phyloP scores from a whole-genome alignment of 129 eudicot species.

The Tagetes erecta region DNA sequence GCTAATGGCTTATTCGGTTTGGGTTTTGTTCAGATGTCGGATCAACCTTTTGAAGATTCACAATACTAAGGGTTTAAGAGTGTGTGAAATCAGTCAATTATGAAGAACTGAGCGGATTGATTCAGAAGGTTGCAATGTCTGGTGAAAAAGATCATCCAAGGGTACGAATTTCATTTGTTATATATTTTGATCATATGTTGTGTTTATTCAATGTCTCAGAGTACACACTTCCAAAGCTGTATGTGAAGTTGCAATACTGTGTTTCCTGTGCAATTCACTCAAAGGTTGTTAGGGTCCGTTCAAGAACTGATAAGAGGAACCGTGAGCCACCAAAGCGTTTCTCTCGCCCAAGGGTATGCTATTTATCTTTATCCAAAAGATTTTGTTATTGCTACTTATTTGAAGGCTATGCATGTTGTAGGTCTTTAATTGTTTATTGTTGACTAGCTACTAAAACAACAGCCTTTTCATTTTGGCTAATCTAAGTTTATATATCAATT shows the following conservation, averaged over 20 bases:
- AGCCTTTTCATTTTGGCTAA: no score
- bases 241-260: slow-evolving; percentile 70
- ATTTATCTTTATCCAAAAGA: background rate
- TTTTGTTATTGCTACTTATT: background rate
- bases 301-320: slow-evolving; percentile 59
- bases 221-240: slow-evolving; percentile 80
- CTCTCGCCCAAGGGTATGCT: slow-evolving; percentile 61
- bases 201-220: slow-evolving; percentile 20
- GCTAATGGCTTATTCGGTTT: no score
- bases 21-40: no score
- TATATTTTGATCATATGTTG: no score
- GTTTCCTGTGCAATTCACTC: slow-evolving; percentile 93
- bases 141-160: no score
- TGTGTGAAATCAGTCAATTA: no score
- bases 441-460: background rate
- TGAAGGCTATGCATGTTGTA: background rate
- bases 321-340: slow-evolving; percentile 89
- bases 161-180: no score
- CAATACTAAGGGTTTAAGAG: no score
- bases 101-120: no score
- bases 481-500: no score
- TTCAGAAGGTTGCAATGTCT: no score
- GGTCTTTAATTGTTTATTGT: background rate
- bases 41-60: no score
- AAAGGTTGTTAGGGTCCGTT: slow-evolving; percentile 71